A percentile compares a stretch with the other conserved stretches of the same genome.
Conservation (phyloP, 495 filamentous ascomycete genomes). For the Neurospora intermedia region DNA sequence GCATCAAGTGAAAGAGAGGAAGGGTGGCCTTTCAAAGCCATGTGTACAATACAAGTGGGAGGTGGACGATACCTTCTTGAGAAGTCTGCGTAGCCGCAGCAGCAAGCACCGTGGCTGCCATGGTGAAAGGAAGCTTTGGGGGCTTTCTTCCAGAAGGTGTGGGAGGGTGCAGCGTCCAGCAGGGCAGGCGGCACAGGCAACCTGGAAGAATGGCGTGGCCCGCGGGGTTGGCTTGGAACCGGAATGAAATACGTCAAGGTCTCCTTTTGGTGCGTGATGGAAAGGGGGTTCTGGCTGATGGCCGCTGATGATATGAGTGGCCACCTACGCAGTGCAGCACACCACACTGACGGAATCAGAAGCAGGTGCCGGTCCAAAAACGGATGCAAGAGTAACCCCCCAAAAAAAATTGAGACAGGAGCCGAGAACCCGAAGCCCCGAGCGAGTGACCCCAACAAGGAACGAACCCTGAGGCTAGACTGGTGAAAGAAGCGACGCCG, state of each 20-base stretch:
- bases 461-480: neutral
- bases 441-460: neutral
- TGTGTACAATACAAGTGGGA: slow-evolving; percentile 10
- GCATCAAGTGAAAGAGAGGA: neutral
- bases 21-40: slow-evolving; percentile 9
- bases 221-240: neutral
- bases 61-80: slow-evolving; percentile 19
- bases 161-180: neutral
- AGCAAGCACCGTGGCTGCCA: slow-evolving; percentile 23
- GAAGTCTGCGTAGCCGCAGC: slow-evolving; percentile 21
- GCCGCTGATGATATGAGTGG: neutral
- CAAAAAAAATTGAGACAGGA: neutral
- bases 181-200: slow-evolving; percentile 10
- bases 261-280: neutral
- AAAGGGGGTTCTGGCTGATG: neutral
- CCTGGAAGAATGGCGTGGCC: slow-evolving; percentile 4
- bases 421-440: neutral
- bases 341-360: neutral
- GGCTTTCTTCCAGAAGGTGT: neutral
- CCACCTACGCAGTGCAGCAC: neutral
- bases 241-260: neutral
- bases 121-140: slow-evolving; percentile 7
- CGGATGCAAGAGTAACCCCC: neutral
- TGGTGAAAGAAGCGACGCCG: neutral
- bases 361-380: neutral